Evolutionary conservation across 169 alveolate genomes (phyloP).

Genomic region (Eimeria sp.): DNA sequence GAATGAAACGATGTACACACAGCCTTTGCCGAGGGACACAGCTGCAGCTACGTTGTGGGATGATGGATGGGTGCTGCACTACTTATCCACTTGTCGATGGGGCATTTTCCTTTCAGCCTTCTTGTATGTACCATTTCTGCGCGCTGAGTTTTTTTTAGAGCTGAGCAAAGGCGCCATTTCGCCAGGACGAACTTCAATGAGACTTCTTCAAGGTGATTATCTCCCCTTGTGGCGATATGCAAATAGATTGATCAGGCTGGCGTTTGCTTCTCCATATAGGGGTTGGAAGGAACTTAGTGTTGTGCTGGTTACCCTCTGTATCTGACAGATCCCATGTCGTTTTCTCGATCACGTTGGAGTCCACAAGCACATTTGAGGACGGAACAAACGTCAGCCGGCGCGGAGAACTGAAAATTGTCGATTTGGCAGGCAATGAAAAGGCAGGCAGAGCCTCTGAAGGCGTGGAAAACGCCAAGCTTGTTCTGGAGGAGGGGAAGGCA

Average conservation of each 20-base stretch:
- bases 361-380: conserved; percentile 86
- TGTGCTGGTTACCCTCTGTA: neutral
- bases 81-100: neutral
- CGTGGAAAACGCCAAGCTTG: conserved; percentile 86
- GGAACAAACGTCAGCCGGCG: conserved; percentile 87
- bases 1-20: neutral
- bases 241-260: neutral
- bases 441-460: conserved; percentile 91
- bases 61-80: neutral
- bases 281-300: neutral
- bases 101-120: neutral
- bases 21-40: neutral
- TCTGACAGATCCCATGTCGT: conserved; percentile 90
- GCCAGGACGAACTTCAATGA: conserved; percentile 92
- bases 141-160: conserved; percentile 69
- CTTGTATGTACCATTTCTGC: neutral
- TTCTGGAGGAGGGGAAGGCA: conserved; percentile 89
- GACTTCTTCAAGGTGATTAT: conserved; percentile 86
- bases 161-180: conserved; percentile 91
- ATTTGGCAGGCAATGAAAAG: conserved; percentile 89
- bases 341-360: conserved; percentile 88
- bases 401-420: conserved; percentile 89
- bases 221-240: neutral
- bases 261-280: neutral
- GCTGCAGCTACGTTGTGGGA: neutral